Base-by-base conservation (phyloP, 495 filamentous ascomycete genomes). In the Podospora appendiculata region DNA sequence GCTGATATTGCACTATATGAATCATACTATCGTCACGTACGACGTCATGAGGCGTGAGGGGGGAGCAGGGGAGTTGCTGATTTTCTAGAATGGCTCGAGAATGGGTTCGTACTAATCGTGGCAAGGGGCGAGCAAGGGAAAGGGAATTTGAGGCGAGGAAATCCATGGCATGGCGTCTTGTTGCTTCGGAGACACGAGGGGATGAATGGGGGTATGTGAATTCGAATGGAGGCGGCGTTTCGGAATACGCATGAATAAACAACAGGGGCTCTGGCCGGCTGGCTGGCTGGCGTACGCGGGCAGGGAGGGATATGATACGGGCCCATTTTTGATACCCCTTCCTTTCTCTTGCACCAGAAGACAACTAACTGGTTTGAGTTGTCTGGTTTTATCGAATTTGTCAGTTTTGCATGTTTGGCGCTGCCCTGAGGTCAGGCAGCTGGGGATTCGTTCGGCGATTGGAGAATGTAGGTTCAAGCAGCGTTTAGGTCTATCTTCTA, bases 1-100 rank as follows among this genome's bases (percentile, higher is more conserved):
- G 32, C 57, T 97, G 39, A 69, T 96, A 52, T 67, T 96, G 58
- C 78, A 83, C 32, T 97, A 86, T 68, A 72, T 74, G 56, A 81
- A 95, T 66, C 84, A 89, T 55, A 81, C 80, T 0, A 77, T 96
- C 13, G 68, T 95, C 63, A 87, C 79, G 60, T 97, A 96, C 68
- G 87, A 95, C 61, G 69, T 96, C 49, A 48, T 41, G 38, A 55
- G 57, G 41, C n/a, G 51, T n/a, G 41, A 32, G 48, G 51, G 35
- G 1, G 44, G 50, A 13, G 35, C n/a, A 17, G 57, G 58, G 4
- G 63, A 62, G 17, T 49, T 68, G 54, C 41, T 64, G 50, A 50
- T 68, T 17, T 64, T 62, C 34, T 58, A 50, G 39, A 45, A 8
- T 8, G 38, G 38, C 10, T 40, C n/a, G 38, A 40, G 38, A 40